phyloP scores from a whole-genome alignment of 805 yeast species.

The Wickerhamomyces alni region DNA sequence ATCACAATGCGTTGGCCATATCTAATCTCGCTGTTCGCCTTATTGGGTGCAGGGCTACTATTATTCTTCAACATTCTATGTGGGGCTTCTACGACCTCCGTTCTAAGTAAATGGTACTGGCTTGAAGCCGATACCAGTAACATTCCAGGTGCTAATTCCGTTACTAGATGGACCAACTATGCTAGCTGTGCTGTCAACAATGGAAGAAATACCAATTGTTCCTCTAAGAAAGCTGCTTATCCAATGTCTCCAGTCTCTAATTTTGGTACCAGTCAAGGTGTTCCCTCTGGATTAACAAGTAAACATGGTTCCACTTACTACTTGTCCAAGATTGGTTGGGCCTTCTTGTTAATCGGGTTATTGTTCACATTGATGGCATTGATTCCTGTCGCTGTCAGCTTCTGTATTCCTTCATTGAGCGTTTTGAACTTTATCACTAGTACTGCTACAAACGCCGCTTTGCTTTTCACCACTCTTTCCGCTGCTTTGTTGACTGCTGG shows the following conservation, averaged over 20 bases:
- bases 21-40: constrained; percentile 27
- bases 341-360: constrained; percentile 54
- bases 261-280: constrained; percentile 46
- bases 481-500: constrained; percentile 48
- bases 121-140: constrained; percentile 62
- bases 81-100: constrained; percentile 49
- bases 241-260: constrained; percentile 80
- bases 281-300: constrained; percentile 48
- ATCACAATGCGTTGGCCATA: constrained; percentile 26
- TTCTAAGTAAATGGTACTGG: constrained; percentile 71
- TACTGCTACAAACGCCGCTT: constrained; percentile 25
- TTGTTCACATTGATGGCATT: constrained; percentile 46
- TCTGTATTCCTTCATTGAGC: constrained; percentile 18
- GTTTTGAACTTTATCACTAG: constrained; percentile 16
- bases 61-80: constrained; percentile 61
- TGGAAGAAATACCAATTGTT: constrained; percentile 44
- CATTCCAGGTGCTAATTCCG: constrained; percentile 32
- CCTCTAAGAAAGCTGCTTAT: constrained; percentile 59
- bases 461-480: constrained; percentile 38
- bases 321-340: constrained; percentile 62
- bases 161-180: constrained; percentile 81
- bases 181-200: constrained; percentile 44
- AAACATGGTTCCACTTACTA: constrained; percentile 53
- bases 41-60: constrained; percentile 43
- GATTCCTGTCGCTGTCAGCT: constrained; percentile 26